A percentile compares a stretch with the other conserved stretches of the same genome.
phyloP scores from a whole-genome alignment of 805 yeast genomes.

The Hanseniaspora singularis region DNA sequence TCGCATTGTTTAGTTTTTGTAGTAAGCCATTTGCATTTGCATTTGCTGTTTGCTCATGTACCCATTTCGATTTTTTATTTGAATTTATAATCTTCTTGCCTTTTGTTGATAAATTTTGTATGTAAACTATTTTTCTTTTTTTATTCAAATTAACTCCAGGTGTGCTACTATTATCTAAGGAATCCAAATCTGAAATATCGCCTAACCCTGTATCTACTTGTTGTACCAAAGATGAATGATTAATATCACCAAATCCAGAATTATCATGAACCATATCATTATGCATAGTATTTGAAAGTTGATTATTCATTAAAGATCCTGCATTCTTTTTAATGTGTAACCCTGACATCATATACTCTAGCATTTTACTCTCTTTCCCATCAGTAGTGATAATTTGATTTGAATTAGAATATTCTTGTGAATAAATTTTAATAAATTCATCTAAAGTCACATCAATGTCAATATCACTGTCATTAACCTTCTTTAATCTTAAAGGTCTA shows the following conservation, averaged over 20 bases:
- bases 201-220: slow-evolving; percentile 14
- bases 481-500: slow-evolving; percentile 66
- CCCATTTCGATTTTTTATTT: slow-evolving; percentile 66
- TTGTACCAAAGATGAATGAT: too few relatives aligned
- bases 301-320: neutral
- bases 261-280: too few relatives aligned
- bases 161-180: slow-evolving; percentile 20
- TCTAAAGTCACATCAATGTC: slow-evolving; percentile 66
- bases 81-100: slow-evolving; percentile 44
- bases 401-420: slow-evolving; percentile 16
- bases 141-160: slow-evolving; percentile 24
- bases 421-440: slow-evolving; percentile 45
- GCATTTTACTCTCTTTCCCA: neutral
- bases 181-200: slow-evolving; percentile 20
- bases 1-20: slow-evolving; percentile 47
- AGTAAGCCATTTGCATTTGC: slow-evolving; percentile 46
- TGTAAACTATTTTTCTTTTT: slow-evolving; percentile 47
- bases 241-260: too few relatives aligned
- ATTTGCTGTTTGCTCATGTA: slow-evolving; percentile 59
- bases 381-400: neutral
- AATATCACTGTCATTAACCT: slow-evolving; percentile 38
- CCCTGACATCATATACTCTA: slow-evolving; percentile 13
- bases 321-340: slow-evolving; percentile 2
- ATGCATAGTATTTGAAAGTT: too few relatives aligned
- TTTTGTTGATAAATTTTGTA: slow-evolving; percentile 71